Base-by-base conservation (phyloP, 1,284 basidiomycete genomes). In the Ceraceosorus bombacis region DNA sequence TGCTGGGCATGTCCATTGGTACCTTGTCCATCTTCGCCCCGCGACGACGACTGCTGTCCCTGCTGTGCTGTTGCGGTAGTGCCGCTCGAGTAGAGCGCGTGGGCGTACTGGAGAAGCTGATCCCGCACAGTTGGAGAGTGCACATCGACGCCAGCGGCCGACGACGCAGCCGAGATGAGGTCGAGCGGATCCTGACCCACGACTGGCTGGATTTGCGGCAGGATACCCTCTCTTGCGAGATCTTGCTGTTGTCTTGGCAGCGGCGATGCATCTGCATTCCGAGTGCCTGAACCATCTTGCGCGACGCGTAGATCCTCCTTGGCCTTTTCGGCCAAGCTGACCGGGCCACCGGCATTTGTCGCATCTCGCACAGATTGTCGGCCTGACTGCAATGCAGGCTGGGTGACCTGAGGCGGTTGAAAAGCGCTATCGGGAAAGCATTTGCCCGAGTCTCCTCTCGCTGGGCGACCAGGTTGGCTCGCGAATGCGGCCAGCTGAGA, bases 71-170 rank as follows among this genome's bases (percentile, higher is more conserved):
- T 46, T 39, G 56, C 36, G 51, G 65, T 9, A 41, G 46, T 41
- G 4, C 70, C 71, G 17, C 57, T 65, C 6, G 71, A 64, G 55
- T 76, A 76, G 41, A 76, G 64, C 4, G 53, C 53, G 57, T 76
- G 74, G 5, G 74, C 74, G 53, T 72, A 76, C 57, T 73, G 70
- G 36, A 76, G 68, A 36, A 76, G 64, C 54, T 74, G 68, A 37
- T 76, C 73, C 39, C 73, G 65, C 41, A 76, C 66, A 41, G 63
- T 58, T 4, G 71, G 62, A 2, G 72, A 70, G 9, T 57, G 40
- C 9, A 67, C 63, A 39, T 68, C 66, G 9, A 60, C 51, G 5
- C 73, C 71, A 2, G 66, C 66, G 4, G 72, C 65, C 15, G 53
- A 60, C 6, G 72, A 70, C 1, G 70, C 71, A 8, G 67, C 65